Evolutionary conservation across 2,329 filamentous ascomycete species (phyloP).

Genomic region (Phyllosticta citribraziliensis): DNA sequence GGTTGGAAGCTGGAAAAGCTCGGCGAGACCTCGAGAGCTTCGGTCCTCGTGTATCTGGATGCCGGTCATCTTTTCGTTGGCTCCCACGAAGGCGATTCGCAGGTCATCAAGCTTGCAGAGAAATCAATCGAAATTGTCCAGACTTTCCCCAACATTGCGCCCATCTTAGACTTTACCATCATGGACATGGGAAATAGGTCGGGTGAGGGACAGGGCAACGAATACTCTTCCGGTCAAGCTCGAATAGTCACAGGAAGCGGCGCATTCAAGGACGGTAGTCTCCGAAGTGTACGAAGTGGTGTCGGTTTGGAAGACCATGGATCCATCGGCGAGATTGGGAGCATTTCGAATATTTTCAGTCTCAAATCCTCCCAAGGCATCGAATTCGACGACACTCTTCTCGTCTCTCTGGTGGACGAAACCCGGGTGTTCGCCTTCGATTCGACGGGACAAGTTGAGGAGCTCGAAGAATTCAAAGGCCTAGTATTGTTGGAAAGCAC

Average conservation of each 20-base stretch:
- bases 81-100: conserved; percentile 87
- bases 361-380: conserved; percentile 45
- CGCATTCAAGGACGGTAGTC: conserved; percentile 75
- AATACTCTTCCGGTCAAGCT: conserved; percentile 91
- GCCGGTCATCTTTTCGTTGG: conserved; percentile 70
- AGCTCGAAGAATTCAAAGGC: conserved; percentile 66
- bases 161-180: conserved; percentile 84
- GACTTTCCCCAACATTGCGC: conserved; percentile 73
- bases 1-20: conserved; percentile 62
- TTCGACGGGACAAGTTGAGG: conserved; percentile 68
- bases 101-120: conserved; percentile 58
- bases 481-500: conserved; percentile 62
- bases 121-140: conserved; percentile 61
- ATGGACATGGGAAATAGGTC: conserved; percentile 92
- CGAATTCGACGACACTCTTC: conserved; percentile 55
- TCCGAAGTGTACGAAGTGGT: conserved; percentile 85
- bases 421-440: conserved; percentile 76
- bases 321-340: conserved; percentile 66
- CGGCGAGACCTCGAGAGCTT: conserved; percentile 63
- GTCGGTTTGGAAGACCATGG: conserved; percentile 86
- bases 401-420: conserved; percentile 74
- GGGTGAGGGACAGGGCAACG: conserved; percentile 68
- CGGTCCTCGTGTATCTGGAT: conserved; percentile 67
- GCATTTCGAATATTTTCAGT: conserved; percentile 64
- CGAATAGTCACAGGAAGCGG: conserved; percentile 89